Base-by-base conservation (phyloP, 805 yeast species). In the Candida cerambycidarum region DNA sequence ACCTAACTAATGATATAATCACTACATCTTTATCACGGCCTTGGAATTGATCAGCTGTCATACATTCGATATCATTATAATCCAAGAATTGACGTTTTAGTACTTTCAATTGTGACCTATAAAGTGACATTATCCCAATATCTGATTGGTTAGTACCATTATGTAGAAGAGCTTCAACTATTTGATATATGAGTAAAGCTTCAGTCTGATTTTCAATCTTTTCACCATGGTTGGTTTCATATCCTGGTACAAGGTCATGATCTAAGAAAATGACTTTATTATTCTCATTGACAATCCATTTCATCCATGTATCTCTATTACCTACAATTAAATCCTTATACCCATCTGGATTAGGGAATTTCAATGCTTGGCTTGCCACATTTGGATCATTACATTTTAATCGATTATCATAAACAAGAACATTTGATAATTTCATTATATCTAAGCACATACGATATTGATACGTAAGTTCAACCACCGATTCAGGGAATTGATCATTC, bases 361-460 rank as follows among this genome's bases (percentile, higher is more conserved):
- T 41, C 21, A 90, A 67, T 1, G 48, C 50, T 53, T 82, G 88
- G 9, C 71, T 63, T 0, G 89, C 85, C 10, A 90, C 90, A 11
- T 51, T 55, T 1, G 68, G 70, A 6, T 75, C 72, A 0, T 96
- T 98, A 66, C 97, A 89, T 48, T 78, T 80, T 42, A 93, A 71
- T 44, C 82, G 65, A 7, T 89, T 86, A 7, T 82, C 74, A 56
- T 93, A 93, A 11, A 92, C 80, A 46, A 93, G 73, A 15, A 75
- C 76, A 58, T 92, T 93, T 0, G 96, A 84, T 16, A 93, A 63
- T 15, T 77, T 63, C 95, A 89, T 88, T 35, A 93, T 84, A 43
- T 92, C 98, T 25, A 74, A 69, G 61, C 95, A 83, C 99, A 93
- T 93, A 47, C 99, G 71, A 59, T 93, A 93, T 61, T 93, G 99